Conservation (phyloP, 352 stramenopile genomes). For the Phytophthora brassicae region DNA sequence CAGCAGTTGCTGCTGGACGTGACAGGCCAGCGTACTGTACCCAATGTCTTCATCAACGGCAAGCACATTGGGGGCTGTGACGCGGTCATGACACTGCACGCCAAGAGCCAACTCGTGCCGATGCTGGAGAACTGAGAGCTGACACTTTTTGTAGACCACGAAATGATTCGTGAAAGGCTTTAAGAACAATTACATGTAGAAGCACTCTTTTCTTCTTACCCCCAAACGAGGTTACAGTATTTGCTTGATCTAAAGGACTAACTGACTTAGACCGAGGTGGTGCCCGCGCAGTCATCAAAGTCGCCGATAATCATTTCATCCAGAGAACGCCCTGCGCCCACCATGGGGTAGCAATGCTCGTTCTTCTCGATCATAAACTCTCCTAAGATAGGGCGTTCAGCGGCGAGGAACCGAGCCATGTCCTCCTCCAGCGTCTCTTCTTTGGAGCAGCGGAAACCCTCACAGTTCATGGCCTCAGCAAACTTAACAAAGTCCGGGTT, state of each 20-base stretch:
- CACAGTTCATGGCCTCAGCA: slow-evolving; percentile 92
- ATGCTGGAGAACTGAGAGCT: slow-evolving; percentile 51
- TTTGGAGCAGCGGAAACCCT: slow-evolving; percentile 87
- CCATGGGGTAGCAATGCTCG: slow-evolving; percentile 95
- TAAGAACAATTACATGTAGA: too few species aligned
- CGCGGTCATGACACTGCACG: slow-evolving; percentile 54
- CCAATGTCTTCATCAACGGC: slow-evolving; percentile 98
- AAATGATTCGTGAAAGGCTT: too few species aligned
- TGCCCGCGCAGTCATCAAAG: slow-evolving; percentile 92
- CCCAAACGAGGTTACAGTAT: slow-evolving; percentile 6
- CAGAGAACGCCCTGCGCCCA: slow-evolving; percentile 87
- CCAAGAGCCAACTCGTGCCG: slow-evolving; percentile 51
- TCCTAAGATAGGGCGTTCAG: slow-evolving; percentile 92
- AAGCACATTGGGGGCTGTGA: slow-evolving; percentile 96
- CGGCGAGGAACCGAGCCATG: slow-evolving; percentile 93
- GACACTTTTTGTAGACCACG: not conserved
- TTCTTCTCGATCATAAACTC: slow-evolving; percentile 95
- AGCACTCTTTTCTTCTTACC: slow-evolving; percentile 15
- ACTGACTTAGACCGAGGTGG: slow-evolving; percentile 85
- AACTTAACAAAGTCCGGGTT: slow-evolving; percentile 95
- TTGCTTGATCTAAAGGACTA: slow-evolving; percentile 20
- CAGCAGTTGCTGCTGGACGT: slow-evolving; percentile 90
- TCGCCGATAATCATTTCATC: slow-evolving; percentile 97
- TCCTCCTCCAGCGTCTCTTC: slow-evolving; percentile 89
- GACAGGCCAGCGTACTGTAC: slow-evolving; percentile 95